Evolutionary conservation across 176 grass and related monocot genomes (phyloP), one percentile per base, ranked within the genome.

Genomic region (Eremochloa ophiuroides): DNA sequence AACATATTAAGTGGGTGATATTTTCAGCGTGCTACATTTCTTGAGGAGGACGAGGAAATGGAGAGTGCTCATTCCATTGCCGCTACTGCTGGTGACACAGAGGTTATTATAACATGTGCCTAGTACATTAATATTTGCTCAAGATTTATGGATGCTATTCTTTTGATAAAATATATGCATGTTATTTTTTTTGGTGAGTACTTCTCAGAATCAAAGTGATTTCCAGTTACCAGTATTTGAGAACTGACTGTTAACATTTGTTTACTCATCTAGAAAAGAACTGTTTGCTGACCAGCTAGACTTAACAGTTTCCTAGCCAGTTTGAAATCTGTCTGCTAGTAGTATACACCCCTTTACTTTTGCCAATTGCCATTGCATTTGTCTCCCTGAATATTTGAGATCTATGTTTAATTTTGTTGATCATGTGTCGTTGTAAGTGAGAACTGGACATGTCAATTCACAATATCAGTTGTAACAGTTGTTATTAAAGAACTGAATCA

Each of bases 21-120:
- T 71, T 79, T 82, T 82, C 60, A 98, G 92, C 89, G 95, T 89
- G 95, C 92, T 75, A 70, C 81, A 48, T 92, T 83, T 89, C 90
- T 98, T 65, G 92, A 98, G 87, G 85, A 93, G 58, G 92, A 94
- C 67, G 75, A 77, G 87, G 92, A 94, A 89, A 98, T 98, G 92
- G 95, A 94, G 81, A 81, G 93, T 60, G 95, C 95, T 46, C 92
- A 97, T 89, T 94, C 86, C 78, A 38, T 94, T 81, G 90, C 92
- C 33, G 92, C n/a, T 68, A 67, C 71, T 85, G 92, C 88, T 62
- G 90, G 95, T 71, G 90, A 94, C 38, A 98, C 95, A 66, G 92
- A 98, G 89, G 95, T 97, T 66, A 69, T 46, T n/a, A 71, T 51
- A 70, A 38, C 17, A 4, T 40, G 6, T 65, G 9, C 25, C 28